Base-by-base conservation (phyloP, 106 monocot genomes). In the Xerophyta viscosa region DNA sequence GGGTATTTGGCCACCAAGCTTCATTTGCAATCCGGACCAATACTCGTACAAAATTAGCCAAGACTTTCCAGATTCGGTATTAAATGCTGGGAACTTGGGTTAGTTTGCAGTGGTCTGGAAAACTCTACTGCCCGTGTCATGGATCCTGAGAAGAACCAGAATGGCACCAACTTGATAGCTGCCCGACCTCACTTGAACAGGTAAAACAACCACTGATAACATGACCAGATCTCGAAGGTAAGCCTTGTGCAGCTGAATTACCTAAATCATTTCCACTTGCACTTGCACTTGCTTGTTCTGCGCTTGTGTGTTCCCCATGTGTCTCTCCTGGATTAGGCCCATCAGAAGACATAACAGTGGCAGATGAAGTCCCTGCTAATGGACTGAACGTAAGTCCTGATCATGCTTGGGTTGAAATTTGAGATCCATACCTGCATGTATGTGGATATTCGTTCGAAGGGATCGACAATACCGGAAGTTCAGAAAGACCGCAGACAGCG, bases 141-240 rank as follows among this genome's bases (percentile, higher is more conserved):
- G 13, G 57, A 50, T 31, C 18, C 61, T 66, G 69, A 49, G 52
- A 25, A 50, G 65, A 27, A 46, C 53, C 57, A 42, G 66, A 50
- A 37, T 52, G 58, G 27, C 19, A 18, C 46, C 46, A 64, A 69
- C 60, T 21, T 59, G 61, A 20, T 72, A 25, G 14, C 48, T 49
- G 29, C 72, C 77, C 36, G 69, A 33, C 50, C 74, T 61, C 43
- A 91, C 62, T 46, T 77, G 80, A 58, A 84, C 62, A 57, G 80
- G 77, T 27, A 74, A 78, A 27, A 78, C 52, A 26, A 78, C n/a
- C 74, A 68, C 57, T 81, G 9, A 81, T 48, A 18, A 74, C 70
- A 51, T 74, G 69, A 49, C 67, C 71, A 37, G 71, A 65, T 61
- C 78, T 71, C 17, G 75, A 21, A 46, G 87, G 66, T 17, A 70